These are phyloP conservation scores for Saksenaea oblongispora DNA, from an alignment of 371 early-diverging fungal species.

Conservation along the genomic window DNA sequence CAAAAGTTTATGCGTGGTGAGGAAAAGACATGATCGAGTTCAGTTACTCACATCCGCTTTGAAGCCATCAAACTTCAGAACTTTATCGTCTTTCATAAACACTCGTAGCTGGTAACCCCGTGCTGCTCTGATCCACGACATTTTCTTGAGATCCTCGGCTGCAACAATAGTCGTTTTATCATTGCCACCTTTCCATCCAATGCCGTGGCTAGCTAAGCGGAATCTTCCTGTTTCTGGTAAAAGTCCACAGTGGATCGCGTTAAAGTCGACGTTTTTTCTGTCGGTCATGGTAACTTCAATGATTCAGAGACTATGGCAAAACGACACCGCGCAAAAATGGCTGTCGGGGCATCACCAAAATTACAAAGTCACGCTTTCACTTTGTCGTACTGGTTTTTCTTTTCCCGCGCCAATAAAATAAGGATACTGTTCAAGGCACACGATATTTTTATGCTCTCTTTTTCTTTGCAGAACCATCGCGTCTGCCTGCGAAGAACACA, in stretches of 20 bases:
- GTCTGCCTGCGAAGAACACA: too few species aligned
- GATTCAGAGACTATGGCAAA: background rate
- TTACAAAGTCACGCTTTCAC: too few species aligned
- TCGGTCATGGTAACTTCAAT: slow-evolving; percentile 28
- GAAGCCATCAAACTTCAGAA: slow-evolving; percentile 91
- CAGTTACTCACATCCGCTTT: slow-evolving; percentile 61
- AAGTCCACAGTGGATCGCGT: slow-evolving; percentile 47
- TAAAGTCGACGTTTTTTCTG: slow-evolving; percentile 42
- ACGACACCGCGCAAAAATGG: too few species aligned
- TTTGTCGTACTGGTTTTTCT: too few species aligned
- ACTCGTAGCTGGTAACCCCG: slow-evolving; percentile 85
- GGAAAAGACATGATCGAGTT: slow-evolving; percentile 6
- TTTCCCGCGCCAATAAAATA: too few species aligned
- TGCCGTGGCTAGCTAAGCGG: slow-evolving; percentile 75
- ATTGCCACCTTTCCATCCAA: slow-evolving; percentile 80
- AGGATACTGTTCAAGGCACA: too few species aligned
- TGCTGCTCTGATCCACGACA: slow-evolving; percentile 81
- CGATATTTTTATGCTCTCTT: too few species aligned
- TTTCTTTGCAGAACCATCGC: too few species aligned
- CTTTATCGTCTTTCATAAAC: slow-evolving; percentile 64
- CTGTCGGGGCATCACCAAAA: too few species aligned
- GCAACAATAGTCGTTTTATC: slow-evolving; percentile 66
- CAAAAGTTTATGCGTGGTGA: background rate
- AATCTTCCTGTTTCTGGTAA: slow-evolving; percentile 59
- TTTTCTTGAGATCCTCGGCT: slow-evolving; percentile 67